A percentile compares a stretch with the other conserved stretches of the same genome.
These are phyloP conservation scores for Leccinum arenicola DNA, from an alignment of 768 basidiomycete genomes.

Conservation along the genomic window DNA sequence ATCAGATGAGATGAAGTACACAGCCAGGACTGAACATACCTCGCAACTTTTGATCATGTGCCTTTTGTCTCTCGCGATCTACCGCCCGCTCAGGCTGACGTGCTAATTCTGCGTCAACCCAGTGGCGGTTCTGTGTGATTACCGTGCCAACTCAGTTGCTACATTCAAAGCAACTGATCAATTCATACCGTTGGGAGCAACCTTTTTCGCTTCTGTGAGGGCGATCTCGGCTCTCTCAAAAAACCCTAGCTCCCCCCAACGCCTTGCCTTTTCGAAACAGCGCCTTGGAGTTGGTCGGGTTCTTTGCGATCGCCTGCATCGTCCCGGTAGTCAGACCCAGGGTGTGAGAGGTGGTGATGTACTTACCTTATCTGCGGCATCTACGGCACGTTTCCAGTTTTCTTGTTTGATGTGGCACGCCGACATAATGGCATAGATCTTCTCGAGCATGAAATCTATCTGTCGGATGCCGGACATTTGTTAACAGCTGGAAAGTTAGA, in stretches of 20 bases:
- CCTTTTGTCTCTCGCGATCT: slow-evolving; percentile 67
- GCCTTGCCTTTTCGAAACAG: slow-evolving; percentile 82
- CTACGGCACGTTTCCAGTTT: slow-evolving; percentile 76
- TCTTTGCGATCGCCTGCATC: slow-evolving; percentile 66
- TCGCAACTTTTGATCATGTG: slow-evolving; percentile 69
- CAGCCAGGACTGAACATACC: slow-evolving; percentile 33
- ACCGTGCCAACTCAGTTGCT: neutral
- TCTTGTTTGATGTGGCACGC: slow-evolving; percentile 78
- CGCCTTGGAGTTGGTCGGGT: slow-evolving; percentile 74
- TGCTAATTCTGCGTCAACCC: slow-evolving; percentile 61
- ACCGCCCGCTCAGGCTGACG: slow-evolving; percentile 46
- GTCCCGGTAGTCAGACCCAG: neutral
- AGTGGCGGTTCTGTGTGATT: slow-evolving; percentile 45
- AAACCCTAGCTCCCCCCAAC: slow-evolving; percentile 70
- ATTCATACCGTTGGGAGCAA: slow-evolving; percentile 55
- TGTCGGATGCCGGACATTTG: slow-evolving; percentile 24
- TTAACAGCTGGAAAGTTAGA: neutral
- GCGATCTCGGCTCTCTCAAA: slow-evolving; percentile 70
- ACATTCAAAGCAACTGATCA: neutral
- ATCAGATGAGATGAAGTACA: slow-evolving; percentile 3
- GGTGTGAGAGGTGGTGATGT: neutral
- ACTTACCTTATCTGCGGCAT: slow-evolving; percentile 79
- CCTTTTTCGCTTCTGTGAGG: slow-evolving; percentile 60
- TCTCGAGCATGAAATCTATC: slow-evolving; percentile 76
- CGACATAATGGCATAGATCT: slow-evolving; percentile 82